phyloP scores from a whole-genome alignment of 306 rosid species.

The Astragalus membranaceus region DNA sequence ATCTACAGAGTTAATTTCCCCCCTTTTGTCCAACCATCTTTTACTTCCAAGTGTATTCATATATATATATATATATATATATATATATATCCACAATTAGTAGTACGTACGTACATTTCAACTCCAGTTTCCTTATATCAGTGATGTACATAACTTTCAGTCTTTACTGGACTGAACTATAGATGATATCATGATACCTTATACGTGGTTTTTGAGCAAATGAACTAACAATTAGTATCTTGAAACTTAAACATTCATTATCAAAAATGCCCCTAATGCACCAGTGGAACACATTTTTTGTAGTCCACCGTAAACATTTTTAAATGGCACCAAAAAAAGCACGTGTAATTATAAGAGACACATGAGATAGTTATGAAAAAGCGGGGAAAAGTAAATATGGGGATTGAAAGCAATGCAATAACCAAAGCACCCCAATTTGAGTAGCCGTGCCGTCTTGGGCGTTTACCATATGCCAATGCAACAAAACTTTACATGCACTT shows the following conservation, averaged over 20 bases:
- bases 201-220: too few relatives aligned
- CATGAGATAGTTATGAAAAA: neutral
- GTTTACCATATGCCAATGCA: slow-evolving; percentile 24
- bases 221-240: too few relatives aligned
- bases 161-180: neutral
- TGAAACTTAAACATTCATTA: too few relatives aligned
- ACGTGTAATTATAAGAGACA: neutral
- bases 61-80: too few relatives aligned
- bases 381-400: slow-evolving; percentile 27
- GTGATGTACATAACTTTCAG: slow-evolving; percentile 10
- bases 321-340: neutral
- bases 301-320: too few relatives aligned
- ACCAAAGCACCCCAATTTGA: slow-evolving; percentile 40
- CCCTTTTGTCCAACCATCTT: neutral
- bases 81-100: neutral
- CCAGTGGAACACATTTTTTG: too few relatives aligned
- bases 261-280: too few relatives aligned
- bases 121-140: neutral
- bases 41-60: neutral
- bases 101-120: neutral
- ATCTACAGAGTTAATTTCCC: neutral
- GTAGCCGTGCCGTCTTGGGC: slow-evolving; percentile 92
- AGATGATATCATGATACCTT: too few relatives aligned
- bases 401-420: slow-evolving; percentile 40
- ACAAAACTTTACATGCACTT: slow-evolving; percentile 52